Evolutionary conservation across 2,329 filamentous ascomycete genomes (phyloP).

Genomic region (Pleochaeta shiraiana): DNA sequence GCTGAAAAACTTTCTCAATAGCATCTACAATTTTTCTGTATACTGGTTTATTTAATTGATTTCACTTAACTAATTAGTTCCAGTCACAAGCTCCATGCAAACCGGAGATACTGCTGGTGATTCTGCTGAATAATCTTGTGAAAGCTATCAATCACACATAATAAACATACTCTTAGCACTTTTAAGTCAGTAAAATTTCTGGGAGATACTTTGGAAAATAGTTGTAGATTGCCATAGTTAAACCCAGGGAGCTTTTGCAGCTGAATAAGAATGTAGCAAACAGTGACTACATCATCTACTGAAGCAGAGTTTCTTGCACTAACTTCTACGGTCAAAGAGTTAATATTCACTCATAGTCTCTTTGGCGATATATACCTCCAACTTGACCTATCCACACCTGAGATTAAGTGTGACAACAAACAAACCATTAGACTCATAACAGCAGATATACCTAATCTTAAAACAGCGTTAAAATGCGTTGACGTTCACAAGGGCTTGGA

Average conservation of each 20-base stretch:
- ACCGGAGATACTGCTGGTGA: no score
- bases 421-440: constrained; percentile 1
- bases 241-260: neutral
- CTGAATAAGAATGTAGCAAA: neutral
- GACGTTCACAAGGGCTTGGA: neutral
- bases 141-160: no score
- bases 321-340: neutral
- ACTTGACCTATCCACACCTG: neutral
- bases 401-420: neutral
- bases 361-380: neutral
- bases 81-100: no score
- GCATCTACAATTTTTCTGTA: no score
- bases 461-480: neutral
- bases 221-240: no score
- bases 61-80: no score
- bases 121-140: no score
- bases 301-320: neutral
- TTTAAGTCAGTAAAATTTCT: no score
- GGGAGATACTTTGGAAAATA: no score
- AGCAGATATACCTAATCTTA: neutral
- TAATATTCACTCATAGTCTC: neutral
- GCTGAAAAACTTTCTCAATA: no score
- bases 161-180: no score
- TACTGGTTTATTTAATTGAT: no score
- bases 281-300: neutral